Conservation (phyloP, 2,329 filamentous ascomycete species). For the Colletotrichum horii region DNA sequence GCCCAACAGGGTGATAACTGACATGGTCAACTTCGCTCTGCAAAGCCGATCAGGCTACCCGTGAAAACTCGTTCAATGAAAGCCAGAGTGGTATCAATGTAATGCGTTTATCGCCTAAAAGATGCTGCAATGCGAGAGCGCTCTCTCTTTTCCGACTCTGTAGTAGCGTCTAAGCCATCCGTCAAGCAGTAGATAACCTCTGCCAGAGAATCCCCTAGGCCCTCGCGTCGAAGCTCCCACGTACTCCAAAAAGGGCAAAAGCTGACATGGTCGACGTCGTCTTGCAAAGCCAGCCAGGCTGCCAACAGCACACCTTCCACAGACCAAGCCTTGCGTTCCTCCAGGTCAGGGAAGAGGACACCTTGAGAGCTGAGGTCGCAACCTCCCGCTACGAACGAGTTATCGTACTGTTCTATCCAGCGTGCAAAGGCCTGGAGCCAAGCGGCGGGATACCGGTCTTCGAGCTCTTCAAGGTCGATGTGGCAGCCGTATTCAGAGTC, state of each 20-base stretch:
- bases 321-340: not conserved
- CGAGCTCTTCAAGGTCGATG: not conserved
- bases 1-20: not conserved
- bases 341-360: not conserved
- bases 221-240: not conserved
- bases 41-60: not conserved
- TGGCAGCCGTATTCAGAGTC: not conserved
- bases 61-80: too few relatives aligned
- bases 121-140: too few relatives aligned
- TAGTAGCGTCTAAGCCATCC: too few relatives aligned
- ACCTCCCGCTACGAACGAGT: not conserved
- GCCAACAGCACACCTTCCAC: not conserved
- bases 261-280: not conserved
- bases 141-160: too few relatives aligned
- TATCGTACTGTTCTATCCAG: not conserved
- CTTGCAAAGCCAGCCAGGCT: not conserved
- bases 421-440: not conserved
- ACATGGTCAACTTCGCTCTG: not conserved
- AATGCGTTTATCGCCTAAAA: too few relatives aligned
- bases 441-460: not conserved
- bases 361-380: not conserved
- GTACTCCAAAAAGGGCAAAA: fast-evolving
- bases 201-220: not conserved
- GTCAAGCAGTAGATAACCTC: too few relatives aligned
- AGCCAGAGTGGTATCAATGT: too few relatives aligned